Conservation (phyloP, 495 filamentous ascomycete species). For the Xylaria curta region DNA sequence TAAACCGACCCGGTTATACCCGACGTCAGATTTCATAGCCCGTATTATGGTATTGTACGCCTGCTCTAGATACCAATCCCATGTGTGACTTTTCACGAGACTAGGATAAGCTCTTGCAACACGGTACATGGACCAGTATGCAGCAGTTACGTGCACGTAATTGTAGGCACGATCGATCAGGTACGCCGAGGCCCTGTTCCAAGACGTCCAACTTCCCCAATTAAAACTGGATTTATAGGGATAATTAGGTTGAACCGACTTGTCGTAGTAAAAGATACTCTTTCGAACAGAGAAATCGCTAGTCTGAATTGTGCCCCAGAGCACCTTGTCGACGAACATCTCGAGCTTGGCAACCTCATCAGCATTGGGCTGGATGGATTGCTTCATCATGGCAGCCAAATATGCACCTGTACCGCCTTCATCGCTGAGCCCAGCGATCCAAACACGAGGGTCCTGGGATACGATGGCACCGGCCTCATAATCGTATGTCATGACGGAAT, state of each 20-base stretch:
- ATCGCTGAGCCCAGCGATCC: conserved; percentile 60
- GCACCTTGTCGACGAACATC: conserved; percentile 49
- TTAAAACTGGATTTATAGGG: conserved; percentile 44
- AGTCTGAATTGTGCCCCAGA: conserved; percentile 52
- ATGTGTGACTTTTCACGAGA: conserved; percentile 43
- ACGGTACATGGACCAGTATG: conserved; percentile 60
- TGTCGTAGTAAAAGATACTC: conserved; percentile 60
- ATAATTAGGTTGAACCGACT: conserved; percentile 43
- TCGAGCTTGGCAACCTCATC: conserved; percentile 55
- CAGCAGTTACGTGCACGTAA: conserved; percentile 58
- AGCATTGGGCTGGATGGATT: conserved; percentile 49
- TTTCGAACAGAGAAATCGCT: conserved; percentile 52
- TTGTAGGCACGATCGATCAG: conserved; percentile 56
- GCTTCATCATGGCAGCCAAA: conserved; percentile 55
- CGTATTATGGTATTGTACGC: conserved; percentile 48
- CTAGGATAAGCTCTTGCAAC: conserved; percentile 50
- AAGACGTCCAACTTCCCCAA: conserved; percentile 50
- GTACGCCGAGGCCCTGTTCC: conserved; percentile 51
- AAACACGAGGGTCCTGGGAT: conserved; percentile 56
- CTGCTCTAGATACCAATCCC: conserved; percentile 57
- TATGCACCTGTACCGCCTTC: conserved; percentile 58
- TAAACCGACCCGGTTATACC: conserved; percentile 49
- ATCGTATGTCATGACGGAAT: conserved; percentile 59
- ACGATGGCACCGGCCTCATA: conserved; percentile 46
- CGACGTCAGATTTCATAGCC: conserved; percentile 32